A percentile compares a stretch with the other conserved stretches of the same genome.
phyloP scores from a whole-genome alignment of 257 asterid genomes.

The Ehretia macrophylla region DNA sequence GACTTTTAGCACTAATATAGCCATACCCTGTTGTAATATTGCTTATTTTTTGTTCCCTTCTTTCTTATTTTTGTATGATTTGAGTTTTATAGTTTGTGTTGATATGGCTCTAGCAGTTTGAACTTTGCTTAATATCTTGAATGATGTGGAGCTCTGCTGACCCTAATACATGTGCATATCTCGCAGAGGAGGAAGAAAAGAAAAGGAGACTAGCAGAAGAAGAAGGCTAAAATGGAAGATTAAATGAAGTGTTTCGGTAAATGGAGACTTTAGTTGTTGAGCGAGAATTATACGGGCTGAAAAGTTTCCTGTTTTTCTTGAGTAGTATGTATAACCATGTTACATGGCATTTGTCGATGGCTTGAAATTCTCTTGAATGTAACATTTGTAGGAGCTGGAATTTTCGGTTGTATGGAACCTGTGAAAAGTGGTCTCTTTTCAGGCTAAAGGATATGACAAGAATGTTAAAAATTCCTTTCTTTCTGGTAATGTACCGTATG shows the following conservation, averaged over 20 bases:
- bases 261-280: neutral
- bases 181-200: slow-evolving; percentile 25
- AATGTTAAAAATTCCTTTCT: neutral
- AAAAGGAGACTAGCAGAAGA: slow-evolving; percentile 28
- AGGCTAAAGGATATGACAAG: too few species aligned
- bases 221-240: slow-evolving; percentile 5
- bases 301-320: neutral
- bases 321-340: too few species aligned
- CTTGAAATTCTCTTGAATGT: neutral
- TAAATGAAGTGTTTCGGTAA: neutral
- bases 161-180: neutral
- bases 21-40: too few species aligned
- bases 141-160: neutral
- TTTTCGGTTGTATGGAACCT: neutral
- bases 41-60: too few species aligned
- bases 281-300: neutral
- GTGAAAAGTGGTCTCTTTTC: too few species aligned
- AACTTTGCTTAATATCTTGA: neutral
- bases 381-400: neutral
- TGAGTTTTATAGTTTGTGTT: too few species aligned
- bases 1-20: too few species aligned
- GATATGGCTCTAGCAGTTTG: too few species aligned
- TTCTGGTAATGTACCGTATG: neutral
- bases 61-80: too few species aligned
- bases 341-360: neutral